Percentiles rank a stretch among this genome's conserved stretches.
Conservation (phyloP, 768 basidiomycete species). For the Pulveroboletus frians region DNA sequence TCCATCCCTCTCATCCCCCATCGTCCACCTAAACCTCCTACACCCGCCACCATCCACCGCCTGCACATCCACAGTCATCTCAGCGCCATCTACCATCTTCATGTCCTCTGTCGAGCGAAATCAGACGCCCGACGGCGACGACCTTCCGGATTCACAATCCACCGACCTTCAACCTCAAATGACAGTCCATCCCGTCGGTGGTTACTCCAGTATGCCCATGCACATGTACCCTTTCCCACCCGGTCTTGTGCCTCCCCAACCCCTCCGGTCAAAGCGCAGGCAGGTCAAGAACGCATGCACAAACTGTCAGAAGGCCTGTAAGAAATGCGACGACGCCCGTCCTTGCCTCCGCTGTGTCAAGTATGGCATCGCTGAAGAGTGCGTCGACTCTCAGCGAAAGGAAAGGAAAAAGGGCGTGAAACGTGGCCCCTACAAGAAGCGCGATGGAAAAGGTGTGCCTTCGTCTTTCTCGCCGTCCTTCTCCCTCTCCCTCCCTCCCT, state of each 20-base stretch:
- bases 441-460: slow-evolving; percentile 79
- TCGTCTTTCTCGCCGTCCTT: slow-evolving; percentile 25
- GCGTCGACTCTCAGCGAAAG: slow-evolving; percentile 87
- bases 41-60: slow-evolving; percentile 29
- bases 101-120: slow-evolving; percentile 38
- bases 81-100: slow-evolving; percentile 21
- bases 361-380: slow-evolving; percentile 83
- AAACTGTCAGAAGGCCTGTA: slow-evolving; percentile 87
- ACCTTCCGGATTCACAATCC: slow-evolving; percentile 31
- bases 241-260: slow-evolving; percentile 40
- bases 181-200: slow-evolving; percentile 45
- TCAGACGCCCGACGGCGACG: slow-evolving; percentile 38
- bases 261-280: slow-evolving; percentile 68
- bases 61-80: slow-evolving; percentile 27
- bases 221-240: slow-evolving; percentile 68
- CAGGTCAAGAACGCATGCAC: slow-evolving; percentile 93
- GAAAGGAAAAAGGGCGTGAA: slow-evolving; percentile 87
- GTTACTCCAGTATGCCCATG: slow-evolving; percentile 52
- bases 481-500: not conserved
- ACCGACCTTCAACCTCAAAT: slow-evolving; percentile 42
- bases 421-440: slow-evolving; percentile 91
- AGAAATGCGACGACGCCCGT: slow-evolving; percentile 87
- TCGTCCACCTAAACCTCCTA: slow-evolving; percentile 6
- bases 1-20: slow-evolving; percentile 10
- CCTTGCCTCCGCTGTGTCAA: slow-evolving; percentile 92